Evolutionary conservation across 75 land plant genomes (phyloP).

Genomic region (Chamaecyparis obtusa): DNA sequence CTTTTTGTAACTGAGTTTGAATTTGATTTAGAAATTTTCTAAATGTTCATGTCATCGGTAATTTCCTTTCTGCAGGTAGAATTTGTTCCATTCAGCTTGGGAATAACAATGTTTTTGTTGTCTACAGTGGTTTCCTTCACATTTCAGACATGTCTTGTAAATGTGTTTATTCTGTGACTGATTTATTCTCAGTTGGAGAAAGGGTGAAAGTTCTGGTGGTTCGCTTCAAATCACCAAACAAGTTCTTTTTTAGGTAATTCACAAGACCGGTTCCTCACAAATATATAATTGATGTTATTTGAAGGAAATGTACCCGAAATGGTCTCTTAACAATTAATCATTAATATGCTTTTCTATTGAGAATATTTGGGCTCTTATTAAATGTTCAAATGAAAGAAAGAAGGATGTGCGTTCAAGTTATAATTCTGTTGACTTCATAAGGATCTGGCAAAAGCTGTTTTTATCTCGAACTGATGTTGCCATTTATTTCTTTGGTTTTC

Average conservation of each 20-base stretch:
- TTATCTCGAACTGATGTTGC: background rate
- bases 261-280: background rate
- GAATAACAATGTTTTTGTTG: background rate
- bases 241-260: conserved; percentile 25
- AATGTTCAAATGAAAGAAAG: background rate
- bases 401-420: background rate
- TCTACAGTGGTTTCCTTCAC: conserved; percentile 37
- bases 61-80: background rate
- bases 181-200: conserved; percentile 31
- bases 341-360: background rate
- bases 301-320: background rate
- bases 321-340: background rate
- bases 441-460: background rate
- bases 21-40: background rate
- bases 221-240: conserved; percentile 5
- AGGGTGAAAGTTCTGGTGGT: conserved; percentile 30
- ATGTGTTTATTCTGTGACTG: background rate
- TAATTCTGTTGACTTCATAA: background rate
- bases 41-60: background rate
- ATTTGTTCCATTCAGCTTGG: background rate
- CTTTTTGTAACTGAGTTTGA: background rate
- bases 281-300: background rate
- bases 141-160: conserved; percentile 24
- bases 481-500: background rate
- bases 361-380: background rate